phyloP scores from a whole-genome alignment of 768 basidiomycete genomes.

The Terana coerulea region DNA sequence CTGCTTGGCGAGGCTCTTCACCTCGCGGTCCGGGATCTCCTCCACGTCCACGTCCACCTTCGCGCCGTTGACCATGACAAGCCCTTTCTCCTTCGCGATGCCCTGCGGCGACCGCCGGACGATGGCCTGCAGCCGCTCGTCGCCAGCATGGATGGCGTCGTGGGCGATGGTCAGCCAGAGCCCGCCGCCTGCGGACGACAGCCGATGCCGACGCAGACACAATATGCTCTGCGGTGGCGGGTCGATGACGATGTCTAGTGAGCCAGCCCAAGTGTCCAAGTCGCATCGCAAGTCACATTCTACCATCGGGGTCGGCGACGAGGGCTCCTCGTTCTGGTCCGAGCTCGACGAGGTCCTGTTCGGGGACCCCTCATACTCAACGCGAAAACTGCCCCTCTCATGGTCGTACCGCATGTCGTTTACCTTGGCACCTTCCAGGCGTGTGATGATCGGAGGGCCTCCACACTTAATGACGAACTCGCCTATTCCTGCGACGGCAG shows the following conservation, averaged over 20 bases:
- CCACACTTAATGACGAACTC: slow-evolving; percentile 96
- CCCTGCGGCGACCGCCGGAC: slow-evolving; percentile 65
- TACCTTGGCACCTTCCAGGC: slow-evolving; percentile 74
- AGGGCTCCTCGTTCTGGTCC: slow-evolving; percentile 14
- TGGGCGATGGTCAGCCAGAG: slow-evolving; percentile 93
- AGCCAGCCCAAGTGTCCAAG: slow-evolving; percentile 80
- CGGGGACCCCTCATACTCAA: slow-evolving; percentile 77
- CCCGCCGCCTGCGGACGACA: slow-evolving; percentile 86
- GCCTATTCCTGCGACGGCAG: slow-evolving; percentile 83
- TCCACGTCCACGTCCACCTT: slow-evolving; percentile 84
- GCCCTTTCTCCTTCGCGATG: slow-evolving; percentile 68
- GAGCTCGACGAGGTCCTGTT: slow-evolving; percentile 35
- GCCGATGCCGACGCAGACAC: slow-evolving; percentile 80
- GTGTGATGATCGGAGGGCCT: slow-evolving; percentile 87
- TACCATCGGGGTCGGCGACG: slow-evolving; percentile 44
- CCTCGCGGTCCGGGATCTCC: slow-evolving; percentile 81
- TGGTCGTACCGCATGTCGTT: slow-evolving; percentile 81
- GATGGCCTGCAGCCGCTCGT: slow-evolving; percentile 72
- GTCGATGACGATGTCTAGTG: slow-evolving; percentile 86
- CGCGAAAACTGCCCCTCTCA: slow-evolving; percentile 72
- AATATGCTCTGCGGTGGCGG: slow-evolving; percentile 84
- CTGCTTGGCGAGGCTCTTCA: slow-evolving; percentile 75
- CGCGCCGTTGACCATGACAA: slow-evolving; percentile 87
- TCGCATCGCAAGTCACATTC: slow-evolving; percentile 94
- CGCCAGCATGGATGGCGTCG: slow-evolving; percentile 70